Evolutionary conservation across 2,329 filamentous ascomycete genomes (phyloP), one percentile per base, ranked within the genome.

Genomic region (Verticillium nubilum): DNA sequence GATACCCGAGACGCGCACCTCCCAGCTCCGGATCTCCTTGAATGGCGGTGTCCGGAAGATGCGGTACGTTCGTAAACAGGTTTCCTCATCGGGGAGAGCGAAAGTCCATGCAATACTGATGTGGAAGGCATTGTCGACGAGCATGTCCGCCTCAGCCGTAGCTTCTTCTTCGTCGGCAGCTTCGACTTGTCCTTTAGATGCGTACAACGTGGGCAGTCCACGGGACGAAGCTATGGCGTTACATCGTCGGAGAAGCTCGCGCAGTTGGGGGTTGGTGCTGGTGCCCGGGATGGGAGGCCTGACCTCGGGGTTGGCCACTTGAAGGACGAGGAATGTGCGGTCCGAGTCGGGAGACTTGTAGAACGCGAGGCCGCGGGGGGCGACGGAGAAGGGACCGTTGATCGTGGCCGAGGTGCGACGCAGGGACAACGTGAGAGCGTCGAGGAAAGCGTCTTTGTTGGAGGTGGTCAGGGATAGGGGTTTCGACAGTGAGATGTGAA

Each of bases 401-500:
- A 37, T 19, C 4, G 35, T 25, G 26, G 33, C 10, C 19, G 37
- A 52, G 42, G 47, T 29, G n/a, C 37, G 10, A 12, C 42, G 56
- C 10, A 89, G 65, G 9, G 73, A 67, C 1, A 72, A 69, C 35
- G 75, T 71, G 5, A 96, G 71, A 0, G 74, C 72, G 4, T 81
- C 73, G 5, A 89, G 76, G 69, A 97, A 97, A 0, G 64, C 66
- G 28, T 88, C 85, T 65, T 91, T 91, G 63, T 88, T 81, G n/a
- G 86, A 80, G 0, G 90, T 92, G 54, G 79, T 78, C 31, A 99
- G 84, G 13, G 87, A 82, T 56, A 98, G 77, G 0, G 95, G 89
- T 5, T 91, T 83, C 7, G 95, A 98, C 6, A 99, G 82, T 66
- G 92, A 97, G 68, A 99, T 87, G 73, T 99, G 95, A 54, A 99